phyloP scores from a whole-genome alignment of 2,329 filamentous ascomycete species.

The Clonostachys rosea region DNA sequence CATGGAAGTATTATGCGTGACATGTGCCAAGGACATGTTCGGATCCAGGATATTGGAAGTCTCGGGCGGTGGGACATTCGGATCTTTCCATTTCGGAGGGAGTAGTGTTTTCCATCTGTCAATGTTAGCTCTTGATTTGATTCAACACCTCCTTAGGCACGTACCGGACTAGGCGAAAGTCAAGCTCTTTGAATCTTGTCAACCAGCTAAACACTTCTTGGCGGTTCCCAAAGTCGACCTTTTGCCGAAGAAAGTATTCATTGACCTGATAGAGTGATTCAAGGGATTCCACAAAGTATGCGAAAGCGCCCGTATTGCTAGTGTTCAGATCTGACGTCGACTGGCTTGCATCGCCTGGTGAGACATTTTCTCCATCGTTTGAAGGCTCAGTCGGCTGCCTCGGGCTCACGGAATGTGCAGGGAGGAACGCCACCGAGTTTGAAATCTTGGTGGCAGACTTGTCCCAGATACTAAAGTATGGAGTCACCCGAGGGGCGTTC shows the following conservation, averaged over 20 bases:
- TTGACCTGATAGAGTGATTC: slow-evolving; percentile 38
- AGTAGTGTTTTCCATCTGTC: slow-evolving; percentile 35
- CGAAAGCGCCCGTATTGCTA: slow-evolving; percentile 36
- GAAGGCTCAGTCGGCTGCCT: background rate
- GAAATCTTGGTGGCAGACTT: slow-evolving; percentile 28
- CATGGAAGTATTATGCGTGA: slow-evolving; percentile 44
- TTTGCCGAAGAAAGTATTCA: slow-evolving; percentile 37
- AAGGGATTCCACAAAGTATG: slow-evolving; percentile 39
- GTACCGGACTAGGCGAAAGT: slow-evolving; percentile 36
- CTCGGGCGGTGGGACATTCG: slow-evolving; percentile 16
- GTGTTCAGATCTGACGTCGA: slow-evolving; percentile 12
- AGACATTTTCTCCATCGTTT: no score
- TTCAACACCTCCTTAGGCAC: background rate
- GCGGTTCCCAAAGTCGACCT: slow-evolving; percentile 27
- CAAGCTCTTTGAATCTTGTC: slow-evolving; percentile 40
- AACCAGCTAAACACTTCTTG: slow-evolving; percentile 35
- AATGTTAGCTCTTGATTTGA: background rate
- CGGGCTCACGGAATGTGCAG: slow-evolving; percentile 20
- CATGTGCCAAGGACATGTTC: slow-evolving; percentile 42
- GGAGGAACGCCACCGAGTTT: slow-evolving; percentile 29
- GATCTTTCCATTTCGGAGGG: slow-evolving; percentile 33
- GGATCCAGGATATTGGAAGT: slow-evolving; percentile 33
- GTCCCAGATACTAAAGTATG: slow-evolving; percentile 40
- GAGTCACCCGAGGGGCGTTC: slow-evolving; percentile 27
- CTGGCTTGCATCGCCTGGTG: slow-evolving; percentile 1